Base-by-base conservation (phyloP, 78 protist genomes). In the Speleostelium caveatum region DNA sequence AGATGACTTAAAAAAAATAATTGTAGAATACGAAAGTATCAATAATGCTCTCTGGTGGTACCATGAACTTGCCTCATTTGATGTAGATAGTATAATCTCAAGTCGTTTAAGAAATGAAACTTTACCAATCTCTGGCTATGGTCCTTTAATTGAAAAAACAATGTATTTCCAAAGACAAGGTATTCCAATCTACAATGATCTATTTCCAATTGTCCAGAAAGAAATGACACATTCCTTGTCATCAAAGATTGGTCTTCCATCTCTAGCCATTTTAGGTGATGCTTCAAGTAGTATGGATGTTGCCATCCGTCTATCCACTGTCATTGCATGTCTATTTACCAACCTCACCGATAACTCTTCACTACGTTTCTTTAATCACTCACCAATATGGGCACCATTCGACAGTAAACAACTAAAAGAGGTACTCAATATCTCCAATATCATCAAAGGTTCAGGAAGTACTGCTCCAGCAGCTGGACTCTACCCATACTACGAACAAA, bases 381-480 rank as follows among this genome's bases (percentile, higher is more conserved):
- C 69, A 10, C 85, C 85, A 22, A 35, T 86, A 12, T 75, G 72
- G 61, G 87, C 93, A 17, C 93, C 93, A 36, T 17, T 86, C 3
- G 36, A 86, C 28, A 42, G 49, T 21, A 72, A 62, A 24, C 10
- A 14, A 0, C 22, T 86, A 21, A 30, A 69, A 7, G 87, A 86
- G n/a, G 93, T 86, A 21, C 73, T 86, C 35, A 65, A 73, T 16
- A 85, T 73, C 1, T 45, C 93, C 10, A 45, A 86, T 30, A 55
- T 75, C n/a, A 75, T 86, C 35, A 65, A 65, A 2, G 93, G 79
- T 22, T 24, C 36, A 8, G 93, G 93, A 30, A 12, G 68, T 10
- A 86, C 93, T 1, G n/a, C 66, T 6, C 93, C 93, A 16, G 71
- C 93, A 8, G 93, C 93, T 21, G 85, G 93, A 51, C 73, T 86